A percentile compares a stretch with the other conserved stretches of the same genome.
phyloP scores from a whole-genome alignment of 225 moss, liverwort and hornwort species.

The Pseudoscleropodium purum region DNA sequence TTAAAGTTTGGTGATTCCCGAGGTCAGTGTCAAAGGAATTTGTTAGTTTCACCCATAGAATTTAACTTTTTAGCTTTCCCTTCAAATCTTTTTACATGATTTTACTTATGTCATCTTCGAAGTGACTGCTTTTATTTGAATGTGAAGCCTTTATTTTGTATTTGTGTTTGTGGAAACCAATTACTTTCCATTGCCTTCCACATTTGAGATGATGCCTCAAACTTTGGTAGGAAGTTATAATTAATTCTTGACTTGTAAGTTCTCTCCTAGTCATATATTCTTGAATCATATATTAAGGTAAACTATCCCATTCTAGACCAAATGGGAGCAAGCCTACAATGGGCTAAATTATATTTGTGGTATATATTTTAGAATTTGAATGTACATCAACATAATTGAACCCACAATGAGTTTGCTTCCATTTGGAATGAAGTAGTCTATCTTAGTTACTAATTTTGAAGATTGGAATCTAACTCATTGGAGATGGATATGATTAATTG shows the following conservation, averaged over 20 bases:
- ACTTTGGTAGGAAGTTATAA: background rate
- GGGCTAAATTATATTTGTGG: too few relatives aligned
- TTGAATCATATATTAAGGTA: background rate
- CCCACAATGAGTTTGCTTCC: too few relatives aligned
- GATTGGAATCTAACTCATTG: background rate
- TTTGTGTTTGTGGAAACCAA: background rate
- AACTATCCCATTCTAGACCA: too few relatives aligned
- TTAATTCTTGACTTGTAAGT: background rate
- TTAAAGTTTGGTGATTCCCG: background rate
- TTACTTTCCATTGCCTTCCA: background rate
- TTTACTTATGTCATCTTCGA: background rate
- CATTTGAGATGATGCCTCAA: background rate
- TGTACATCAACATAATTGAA: too few relatives aligned
- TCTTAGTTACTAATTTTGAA: background rate
- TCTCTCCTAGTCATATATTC: background rate
- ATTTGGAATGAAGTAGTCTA: too few relatives aligned
- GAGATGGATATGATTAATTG: background rate
- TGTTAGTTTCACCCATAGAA: background rate
- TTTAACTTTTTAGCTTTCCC: background rate
- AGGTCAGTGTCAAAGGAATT: background rate
- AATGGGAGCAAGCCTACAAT: too few relatives aligned
- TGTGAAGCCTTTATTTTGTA: background rate
- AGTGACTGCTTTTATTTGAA: background rate
- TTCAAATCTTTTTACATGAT: background rate
- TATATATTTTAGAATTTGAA: too few relatives aligned